Conservation (phyloP, 225 moss, liverwort and hornwort species). For the Neckera pumila region DNA sequence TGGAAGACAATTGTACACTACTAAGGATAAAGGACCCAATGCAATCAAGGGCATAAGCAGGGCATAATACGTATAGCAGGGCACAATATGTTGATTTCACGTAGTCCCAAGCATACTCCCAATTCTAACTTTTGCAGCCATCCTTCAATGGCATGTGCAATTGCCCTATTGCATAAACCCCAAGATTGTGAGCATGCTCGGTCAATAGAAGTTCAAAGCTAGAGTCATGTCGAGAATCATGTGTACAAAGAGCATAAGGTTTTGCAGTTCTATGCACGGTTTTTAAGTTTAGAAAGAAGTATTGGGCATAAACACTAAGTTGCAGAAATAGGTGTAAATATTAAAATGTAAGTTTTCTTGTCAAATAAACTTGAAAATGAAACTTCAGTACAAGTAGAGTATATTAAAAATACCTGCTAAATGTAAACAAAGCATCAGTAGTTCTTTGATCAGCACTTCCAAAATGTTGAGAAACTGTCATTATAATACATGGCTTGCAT, state of each 20-base stretch:
- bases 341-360: neutral
- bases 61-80: constrained; percentile 35
- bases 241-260: neutral
- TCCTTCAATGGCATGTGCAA: constrained; percentile 32
- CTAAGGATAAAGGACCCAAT: neutral
- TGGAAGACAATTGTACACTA: neutral
- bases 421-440: neutral
- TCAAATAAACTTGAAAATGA: neutral
- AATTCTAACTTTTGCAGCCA: constrained; percentile 33
- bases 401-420: constrained; percentile 4
- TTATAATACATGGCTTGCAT: neutral
- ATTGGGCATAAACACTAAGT: neutral
- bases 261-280: neutral
- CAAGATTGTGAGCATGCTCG: neutral
- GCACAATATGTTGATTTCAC: constrained; percentile 19
- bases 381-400: neutral
- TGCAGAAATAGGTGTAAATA: neutral
- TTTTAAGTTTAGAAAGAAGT: neutral
- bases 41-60: neutral
- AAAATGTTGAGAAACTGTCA: constrained; percentile 6
- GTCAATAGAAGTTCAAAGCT: neutral
- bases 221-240: neutral
- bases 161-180: constrained; percentile 2
- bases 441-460: constrained; percentile 3
- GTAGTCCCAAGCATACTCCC: constrained; percentile 18